Evolutionary conservation across 1,139 yeast genomes (phyloP).

Genomic region (Debaryomycetaceae sp.): DNA sequence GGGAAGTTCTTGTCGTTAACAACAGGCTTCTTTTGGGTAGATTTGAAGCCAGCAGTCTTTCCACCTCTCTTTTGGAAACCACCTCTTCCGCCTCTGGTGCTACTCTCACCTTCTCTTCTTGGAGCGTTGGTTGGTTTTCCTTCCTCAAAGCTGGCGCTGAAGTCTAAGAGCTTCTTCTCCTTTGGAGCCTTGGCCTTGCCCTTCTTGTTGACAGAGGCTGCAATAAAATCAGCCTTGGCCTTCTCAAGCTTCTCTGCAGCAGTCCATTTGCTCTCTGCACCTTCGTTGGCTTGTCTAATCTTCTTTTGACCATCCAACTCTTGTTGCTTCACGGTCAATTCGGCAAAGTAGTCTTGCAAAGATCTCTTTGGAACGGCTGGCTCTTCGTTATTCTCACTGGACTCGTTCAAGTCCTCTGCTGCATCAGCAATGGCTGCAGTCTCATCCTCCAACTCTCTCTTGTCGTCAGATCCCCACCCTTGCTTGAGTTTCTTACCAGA

Average conservation of each 20-base stretch:
- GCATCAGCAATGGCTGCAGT: constrained; percentile 63
- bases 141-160: constrained; percentile 64
- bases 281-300: constrained; percentile 58
- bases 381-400: constrained; percentile 34
- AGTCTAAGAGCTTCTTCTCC: constrained; percentile 66
- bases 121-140: constrained; percentile 19
- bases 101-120: constrained; percentile 14
- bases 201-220: constrained; percentile 58
- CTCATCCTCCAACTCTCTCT: constrained; percentile 59
- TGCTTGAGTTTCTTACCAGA: constrained; percentile 78
- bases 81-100: constrained; percentile 16
- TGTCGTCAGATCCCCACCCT: constrained; percentile 80
- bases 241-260: constrained; percentile 63
- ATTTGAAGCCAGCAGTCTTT: constrained; percentile 18
- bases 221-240: constrained; percentile 53
- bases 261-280: constrained; percentile 55
- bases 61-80: constrained; percentile 14
- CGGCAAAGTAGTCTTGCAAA: constrained; percentile 70
- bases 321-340: constrained; percentile 48
- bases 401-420: constrained; percentile 43
- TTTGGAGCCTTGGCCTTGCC: constrained; percentile 59
- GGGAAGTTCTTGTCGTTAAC: constrained; percentile 63
- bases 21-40: constrained; percentile 39
- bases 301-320: constrained; percentile 40
- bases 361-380: constrained; percentile 54